These are phyloP conservation scores for Phaeoacremonium minimum DNA, from an alignment of 2,329 filamentous ascomycete species.

Conservation along the genomic window DNA sequence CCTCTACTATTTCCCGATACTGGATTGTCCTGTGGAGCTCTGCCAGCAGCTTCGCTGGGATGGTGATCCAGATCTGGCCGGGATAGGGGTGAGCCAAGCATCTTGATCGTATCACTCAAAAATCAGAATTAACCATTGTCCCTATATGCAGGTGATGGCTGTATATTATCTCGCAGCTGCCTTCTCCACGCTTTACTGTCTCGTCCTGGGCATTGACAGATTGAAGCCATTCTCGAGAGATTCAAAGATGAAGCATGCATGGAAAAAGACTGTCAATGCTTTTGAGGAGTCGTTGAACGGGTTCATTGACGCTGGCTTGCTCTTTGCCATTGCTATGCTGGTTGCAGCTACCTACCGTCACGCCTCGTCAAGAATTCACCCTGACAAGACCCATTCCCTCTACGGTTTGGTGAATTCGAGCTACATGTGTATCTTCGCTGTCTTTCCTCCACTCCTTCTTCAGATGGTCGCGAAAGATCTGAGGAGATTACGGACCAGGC, in stretches of 20 bases:
- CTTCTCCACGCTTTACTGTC: constrained; percentile 9
- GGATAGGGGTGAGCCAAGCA: constrained; percentile 7
- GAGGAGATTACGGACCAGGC: constrained; percentile 11
- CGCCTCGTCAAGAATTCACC: constrained; percentile 3
- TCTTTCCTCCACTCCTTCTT: constrained; percentile 7
- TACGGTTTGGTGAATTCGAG: constrained; percentile 7
- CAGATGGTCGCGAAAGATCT: constrained; percentile 10
- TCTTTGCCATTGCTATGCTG: constrained; percentile 10
- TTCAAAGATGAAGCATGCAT: too few species aligned
- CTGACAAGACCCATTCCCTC: constrained; percentile 6
- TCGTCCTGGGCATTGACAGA: neutral
- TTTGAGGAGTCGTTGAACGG: constrained; percentile 1
- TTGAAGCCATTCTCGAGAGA: neutral
- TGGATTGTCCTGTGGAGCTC: neutral
- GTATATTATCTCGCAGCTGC: constrained; percentile 8
- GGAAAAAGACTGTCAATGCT: neutral
- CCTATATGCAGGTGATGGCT: constrained; percentile 7
- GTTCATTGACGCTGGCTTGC: constrained; percentile 3
- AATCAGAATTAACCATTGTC: too few species aligned
- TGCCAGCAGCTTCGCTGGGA: constrained; percentile 2
- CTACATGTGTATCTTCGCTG: constrained; percentile 7
- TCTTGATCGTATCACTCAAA: too few species aligned
- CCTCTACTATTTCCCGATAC: neutral
- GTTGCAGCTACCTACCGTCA: constrained; percentile 8
- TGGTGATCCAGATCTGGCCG: constrained; percentile 8